A percentile compares a stretch with the other conserved stretches of the same genome.
Conservation (phyloP, 164 flowering plant species). For the Magnolia changhungtana region DNA sequence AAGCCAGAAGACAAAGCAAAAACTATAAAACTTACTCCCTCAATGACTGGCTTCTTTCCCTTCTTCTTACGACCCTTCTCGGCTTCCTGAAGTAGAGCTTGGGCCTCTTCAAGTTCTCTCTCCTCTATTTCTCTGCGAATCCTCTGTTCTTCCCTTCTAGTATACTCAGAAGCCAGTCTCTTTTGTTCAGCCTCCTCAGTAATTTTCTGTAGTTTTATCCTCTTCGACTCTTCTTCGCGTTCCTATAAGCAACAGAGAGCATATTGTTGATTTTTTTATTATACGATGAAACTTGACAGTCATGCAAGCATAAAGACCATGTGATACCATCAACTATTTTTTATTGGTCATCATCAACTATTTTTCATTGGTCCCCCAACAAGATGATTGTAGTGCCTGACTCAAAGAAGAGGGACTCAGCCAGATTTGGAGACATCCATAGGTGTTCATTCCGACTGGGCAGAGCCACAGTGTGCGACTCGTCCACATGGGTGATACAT, state of each 20-base stretch:
- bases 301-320: too few relatives aligned
- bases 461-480: too few relatives aligned
- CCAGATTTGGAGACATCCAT: too few relatives aligned
- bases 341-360: too few relatives aligned
- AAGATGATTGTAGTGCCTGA: too few relatives aligned
- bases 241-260: constrained; percentile 37
- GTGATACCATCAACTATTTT: too few relatives aligned
- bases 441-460: too few relatives aligned
- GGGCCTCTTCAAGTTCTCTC: constrained; percentile 75
- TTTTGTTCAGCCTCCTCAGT: constrained; percentile 84
- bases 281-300: too few relatives aligned
- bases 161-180: constrained; percentile 68
- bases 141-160: constrained; percentile 62
- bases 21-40: constrained; percentile 51
- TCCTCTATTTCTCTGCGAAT: constrained; percentile 75
- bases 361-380: too few relatives aligned
- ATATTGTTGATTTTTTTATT: too few relatives aligned
- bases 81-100: constrained; percentile 63
- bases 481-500: too few relatives aligned
- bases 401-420: too few relatives aligned
- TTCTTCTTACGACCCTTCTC: constrained; percentile 62
- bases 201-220: constrained; percentile 62
- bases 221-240: constrained; percentile 74
- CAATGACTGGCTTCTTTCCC: constrained; percentile 71
- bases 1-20: neutral